phyloP scores from a whole-genome alignment of 768 basidiomycete genomes.

The Lactifluus volemus region DNA sequence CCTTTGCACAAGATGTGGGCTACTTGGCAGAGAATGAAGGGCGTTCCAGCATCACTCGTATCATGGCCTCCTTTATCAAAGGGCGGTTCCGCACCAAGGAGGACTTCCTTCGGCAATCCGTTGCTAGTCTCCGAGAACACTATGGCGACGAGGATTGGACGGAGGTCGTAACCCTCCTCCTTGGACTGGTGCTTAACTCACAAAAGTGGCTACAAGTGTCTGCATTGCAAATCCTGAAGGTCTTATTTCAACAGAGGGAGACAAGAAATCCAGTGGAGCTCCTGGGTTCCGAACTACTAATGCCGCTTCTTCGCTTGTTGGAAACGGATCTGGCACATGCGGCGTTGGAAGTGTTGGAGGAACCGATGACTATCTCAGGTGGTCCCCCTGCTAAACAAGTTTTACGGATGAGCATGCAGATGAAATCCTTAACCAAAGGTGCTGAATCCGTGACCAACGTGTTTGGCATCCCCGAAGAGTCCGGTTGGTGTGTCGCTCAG shows the following conservation, averaged over 20 bases:
- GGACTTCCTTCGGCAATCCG: slow-evolving; percentile 87
- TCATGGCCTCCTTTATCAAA: slow-evolving; percentile 86
- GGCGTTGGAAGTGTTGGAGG: slow-evolving; percentile 89
- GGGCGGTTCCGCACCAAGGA: slow-evolving; percentile 84
- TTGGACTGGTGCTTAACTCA: slow-evolving; percentile 77
- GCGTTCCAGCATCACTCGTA: slow-evolving; percentile 70
- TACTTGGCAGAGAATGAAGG: slow-evolving; percentile 63
- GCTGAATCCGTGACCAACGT: slow-evolving; percentile 56
- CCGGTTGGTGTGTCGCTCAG: slow-evolving; percentile 82
- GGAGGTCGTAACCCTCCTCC: slow-evolving; percentile 75
- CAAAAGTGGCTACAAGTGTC: slow-evolving; percentile 77
- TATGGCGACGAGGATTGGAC: slow-evolving; percentile 69
- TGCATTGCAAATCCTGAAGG: slow-evolving; percentile 80
- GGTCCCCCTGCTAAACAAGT: slow-evolving; percentile 77
- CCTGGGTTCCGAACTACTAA: slow-evolving; percentile 78
- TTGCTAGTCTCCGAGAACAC: slow-evolving; percentile 77
- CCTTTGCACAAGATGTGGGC: slow-evolving; percentile 67
- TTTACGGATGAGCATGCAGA: slow-evolving; percentile 85
- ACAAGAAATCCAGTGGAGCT: slow-evolving; percentile 63
- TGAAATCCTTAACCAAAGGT: slow-evolving; percentile 35
- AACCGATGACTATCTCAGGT: slow-evolving; percentile 72
- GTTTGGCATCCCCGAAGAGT: slow-evolving; percentile 74
- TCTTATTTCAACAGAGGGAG: slow-evolving; percentile 80
- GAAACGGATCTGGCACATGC: slow-evolving; percentile 77
- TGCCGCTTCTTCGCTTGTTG: slow-evolving; percentile 84